These are phyloP conservation scores for Microsporum audouinii DNA, from an alignment of 2,329 filamentous ascomycete genomes.

Conservation along the genomic window DNA sequence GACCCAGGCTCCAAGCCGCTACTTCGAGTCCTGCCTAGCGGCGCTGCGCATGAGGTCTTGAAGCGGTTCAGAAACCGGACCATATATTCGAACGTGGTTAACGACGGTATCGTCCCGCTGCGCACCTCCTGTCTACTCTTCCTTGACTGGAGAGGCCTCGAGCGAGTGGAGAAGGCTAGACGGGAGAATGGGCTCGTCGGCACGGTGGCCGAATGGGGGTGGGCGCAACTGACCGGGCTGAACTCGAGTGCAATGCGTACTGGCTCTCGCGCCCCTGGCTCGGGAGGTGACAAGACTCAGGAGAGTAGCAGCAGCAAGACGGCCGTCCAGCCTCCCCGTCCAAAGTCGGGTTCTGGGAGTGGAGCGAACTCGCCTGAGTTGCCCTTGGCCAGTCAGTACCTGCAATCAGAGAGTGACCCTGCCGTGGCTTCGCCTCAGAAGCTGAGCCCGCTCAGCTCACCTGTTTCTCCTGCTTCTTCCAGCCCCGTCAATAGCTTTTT, in stretches of 20 bases:
- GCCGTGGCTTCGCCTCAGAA: constrained; percentile 1
- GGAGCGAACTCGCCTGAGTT: constrained; percentile 6
- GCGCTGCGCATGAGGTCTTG: constrained; percentile 76
- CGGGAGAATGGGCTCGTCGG: constrained; percentile 86
- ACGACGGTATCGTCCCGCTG: constrained; percentile 90
- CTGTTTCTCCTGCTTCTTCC: constrained; percentile 21
- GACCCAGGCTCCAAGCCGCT: constrained; percentile 81
- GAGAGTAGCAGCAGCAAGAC: not conserved
- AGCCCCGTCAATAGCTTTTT: constrained; percentile 54
- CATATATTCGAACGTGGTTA: constrained; percentile 92
- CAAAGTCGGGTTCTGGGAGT: constrained; percentile 2
- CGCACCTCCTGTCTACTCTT: constrained; percentile 94
- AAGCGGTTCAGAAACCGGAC: constrained; percentile 84
- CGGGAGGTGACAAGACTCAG: constrained; percentile 7
- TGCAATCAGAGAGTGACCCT: constrained; percentile 9
- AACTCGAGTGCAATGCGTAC: constrained; percentile 41
- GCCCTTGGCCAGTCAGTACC: constrained; percentile 14
- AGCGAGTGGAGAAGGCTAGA: constrained; percentile 84
- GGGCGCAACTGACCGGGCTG: constrained; percentile 74
- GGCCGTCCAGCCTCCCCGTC: not conserved
- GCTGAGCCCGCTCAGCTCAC: not conserved
- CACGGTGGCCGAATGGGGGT: constrained; percentile 85
- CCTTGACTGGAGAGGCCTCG: constrained; percentile 88
- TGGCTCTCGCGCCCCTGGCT: constrained; percentile 11
- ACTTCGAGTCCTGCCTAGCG: constrained; percentile 76